These are phyloP conservation scores for Xerocomellus intermedius DNA, from an alignment of 768 basidiomycete species.

Conservation along the genomic window DNA sequence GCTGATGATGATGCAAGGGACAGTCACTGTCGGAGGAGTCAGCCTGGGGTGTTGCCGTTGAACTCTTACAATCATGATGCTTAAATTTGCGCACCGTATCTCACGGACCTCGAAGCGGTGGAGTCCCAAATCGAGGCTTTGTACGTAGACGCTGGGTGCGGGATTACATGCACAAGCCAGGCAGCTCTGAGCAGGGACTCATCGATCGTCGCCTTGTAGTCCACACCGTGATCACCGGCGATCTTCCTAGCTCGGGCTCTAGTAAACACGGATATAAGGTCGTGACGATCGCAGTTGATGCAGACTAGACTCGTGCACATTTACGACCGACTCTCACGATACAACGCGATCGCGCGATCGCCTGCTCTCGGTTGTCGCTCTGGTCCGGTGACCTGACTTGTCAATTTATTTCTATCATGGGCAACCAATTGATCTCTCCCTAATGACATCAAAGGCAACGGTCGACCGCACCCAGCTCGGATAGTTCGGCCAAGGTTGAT, in stretches of 20 bases:
- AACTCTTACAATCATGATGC: conserved; percentile 15
- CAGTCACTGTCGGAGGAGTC: background rate
- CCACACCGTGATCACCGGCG: too few species aligned
- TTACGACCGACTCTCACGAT: background rate
- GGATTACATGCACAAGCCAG: background rate
- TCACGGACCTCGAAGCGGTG: conserved; percentile 20
- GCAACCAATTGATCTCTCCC: background rate
- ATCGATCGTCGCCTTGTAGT: too few species aligned
- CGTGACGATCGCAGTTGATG: too few species aligned
- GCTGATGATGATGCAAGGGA: background rate
- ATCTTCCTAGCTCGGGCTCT: too few species aligned
- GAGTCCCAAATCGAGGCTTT: conserved; percentile 13
- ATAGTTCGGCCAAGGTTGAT: background rate
- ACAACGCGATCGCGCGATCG: too few species aligned
- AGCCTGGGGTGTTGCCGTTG: background rate
- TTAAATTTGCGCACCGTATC: conserved; percentile 18
- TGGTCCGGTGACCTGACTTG: background rate
- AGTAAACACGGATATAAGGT: too few species aligned
- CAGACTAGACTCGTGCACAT: background rate
- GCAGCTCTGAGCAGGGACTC: too few species aligned
- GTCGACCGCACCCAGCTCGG: background rate
- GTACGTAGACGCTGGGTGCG: background rate
- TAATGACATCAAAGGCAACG: background rate
- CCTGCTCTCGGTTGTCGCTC: background rate
- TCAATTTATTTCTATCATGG: background rate